A percentile compares a stretch with the other conserved stretches of the same genome.
Evolutionary conservation across 2,329 filamentous ascomycete species (phyloP).

Genomic region (Cladosporium halotolerans): DNA sequence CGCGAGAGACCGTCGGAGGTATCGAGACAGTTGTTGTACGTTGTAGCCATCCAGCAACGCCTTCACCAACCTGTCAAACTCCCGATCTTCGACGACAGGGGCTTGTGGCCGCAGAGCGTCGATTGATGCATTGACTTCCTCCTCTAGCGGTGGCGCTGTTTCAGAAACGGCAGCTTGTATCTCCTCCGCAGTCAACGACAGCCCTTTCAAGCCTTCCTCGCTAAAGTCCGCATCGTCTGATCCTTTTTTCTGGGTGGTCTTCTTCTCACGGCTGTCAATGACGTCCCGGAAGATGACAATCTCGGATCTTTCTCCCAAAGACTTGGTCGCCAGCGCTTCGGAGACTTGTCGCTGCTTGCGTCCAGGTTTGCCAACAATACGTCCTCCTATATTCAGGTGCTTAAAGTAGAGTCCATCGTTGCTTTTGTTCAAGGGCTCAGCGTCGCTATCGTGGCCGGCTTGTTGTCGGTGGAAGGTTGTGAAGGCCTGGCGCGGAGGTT

Average conservation of each 20-base stretch:
- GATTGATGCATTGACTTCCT: constrained; percentile 25
- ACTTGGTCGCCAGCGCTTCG: constrained; percentile 18
- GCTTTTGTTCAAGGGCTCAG: neutral
- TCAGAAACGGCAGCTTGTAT: constrained; percentile 19
- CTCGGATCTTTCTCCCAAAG: constrained; percentile 23
- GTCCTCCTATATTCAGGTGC: constrained; percentile 6
- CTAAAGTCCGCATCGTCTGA: neutral
- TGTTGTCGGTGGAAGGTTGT: neutral
- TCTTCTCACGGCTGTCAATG: neutral
- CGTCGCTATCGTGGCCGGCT: neutral
- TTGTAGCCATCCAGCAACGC: constrained; percentile 22
- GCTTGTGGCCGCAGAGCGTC: constrained; percentile 20
- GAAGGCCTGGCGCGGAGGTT: neutral
- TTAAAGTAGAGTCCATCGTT: neutral
- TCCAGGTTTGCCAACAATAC: constrained; percentile 23
- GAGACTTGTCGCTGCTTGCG: constrained; percentile 22
- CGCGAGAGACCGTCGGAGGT: constrained; percentile 11
- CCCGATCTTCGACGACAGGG: constrained; percentile 18
- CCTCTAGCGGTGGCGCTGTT: constrained; percentile 16
- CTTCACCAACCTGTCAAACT: constrained; percentile 17
- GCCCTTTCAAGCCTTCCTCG: constrained; percentile 1
- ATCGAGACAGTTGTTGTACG: constrained; percentile 20
- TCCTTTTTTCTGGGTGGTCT: neutral
- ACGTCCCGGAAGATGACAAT: constrained; percentile 12
- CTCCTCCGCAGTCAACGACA: constrained; percentile 18